phyloP scores from a whole-genome alignment of 2,329 filamentous ascomycete genomes.

The Colletotrichum melonis region DNA sequence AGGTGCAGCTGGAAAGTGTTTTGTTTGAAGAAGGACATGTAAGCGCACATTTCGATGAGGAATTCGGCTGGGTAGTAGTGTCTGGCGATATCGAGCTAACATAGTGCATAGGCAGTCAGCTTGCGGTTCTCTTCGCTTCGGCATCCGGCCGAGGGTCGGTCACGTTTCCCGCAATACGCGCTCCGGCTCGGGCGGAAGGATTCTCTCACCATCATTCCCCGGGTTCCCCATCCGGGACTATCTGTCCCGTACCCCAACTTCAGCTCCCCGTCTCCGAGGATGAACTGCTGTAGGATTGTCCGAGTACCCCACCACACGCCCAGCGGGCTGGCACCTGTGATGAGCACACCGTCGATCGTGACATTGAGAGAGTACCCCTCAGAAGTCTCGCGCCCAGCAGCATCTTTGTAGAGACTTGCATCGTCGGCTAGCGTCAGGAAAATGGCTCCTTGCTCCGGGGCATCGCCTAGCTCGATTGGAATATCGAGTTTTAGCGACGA shows the following conservation, averaged over 20 bases:
- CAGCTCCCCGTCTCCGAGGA: slow-evolving; percentile 52
- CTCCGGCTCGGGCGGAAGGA: no score
- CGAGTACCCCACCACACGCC: slow-evolving; percentile 70
- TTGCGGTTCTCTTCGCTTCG: no score
- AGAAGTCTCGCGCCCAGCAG: slow-evolving; percentile 56
- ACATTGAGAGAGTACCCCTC: slow-evolving; percentile 62
- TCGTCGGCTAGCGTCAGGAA: slow-evolving; percentile 59
- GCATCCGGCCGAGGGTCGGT: no score
- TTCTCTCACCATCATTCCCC: slow-evolving; percentile 54
- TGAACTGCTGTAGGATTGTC: slow-evolving; percentile 62
- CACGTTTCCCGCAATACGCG: no score
- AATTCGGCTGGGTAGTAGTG: slow-evolving; percentile 68
- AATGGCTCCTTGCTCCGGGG: slow-evolving; percentile 45
- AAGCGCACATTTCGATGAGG: slow-evolving; percentile 67
- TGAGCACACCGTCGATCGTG: slow-evolving; percentile 51
- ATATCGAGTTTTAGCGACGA: slow-evolving; percentile 44
- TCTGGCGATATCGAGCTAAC: slow-evolving; percentile 61
- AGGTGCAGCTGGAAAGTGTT: slow-evolving; percentile 69
- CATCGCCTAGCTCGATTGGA: slow-evolving; percentile 40
- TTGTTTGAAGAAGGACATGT: slow-evolving; percentile 71
- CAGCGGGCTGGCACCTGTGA: slow-evolving; percentile 64
- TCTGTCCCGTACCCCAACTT: slow-evolving; percentile 57
- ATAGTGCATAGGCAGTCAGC: neutral
- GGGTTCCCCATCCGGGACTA: slow-evolving; percentile 60
- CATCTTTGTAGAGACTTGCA: slow-evolving; percentile 52